Evolutionary conservation across 1,284 basidiomycete species (phyloP).

Genomic region (Ustilago cynodontis): DNA sequence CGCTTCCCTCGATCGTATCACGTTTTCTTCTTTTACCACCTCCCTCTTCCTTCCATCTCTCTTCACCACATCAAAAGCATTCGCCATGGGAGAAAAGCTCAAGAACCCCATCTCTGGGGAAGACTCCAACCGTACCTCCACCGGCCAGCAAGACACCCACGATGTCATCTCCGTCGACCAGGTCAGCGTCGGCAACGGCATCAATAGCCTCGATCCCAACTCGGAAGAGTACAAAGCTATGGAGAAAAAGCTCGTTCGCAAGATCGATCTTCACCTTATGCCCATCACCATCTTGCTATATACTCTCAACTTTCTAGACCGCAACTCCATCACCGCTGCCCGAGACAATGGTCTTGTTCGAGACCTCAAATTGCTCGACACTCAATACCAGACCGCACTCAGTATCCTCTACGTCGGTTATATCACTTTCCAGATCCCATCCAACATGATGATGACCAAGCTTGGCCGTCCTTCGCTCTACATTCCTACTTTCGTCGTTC

Average conservation of each 20-base stretch:
- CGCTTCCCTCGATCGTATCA: background rate
- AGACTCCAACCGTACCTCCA: background rate
- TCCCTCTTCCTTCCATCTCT: background rate
- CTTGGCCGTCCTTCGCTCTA: slow-evolving; percentile 64
- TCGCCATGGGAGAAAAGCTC: slow-evolving; percentile 22
- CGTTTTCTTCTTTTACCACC: background rate
- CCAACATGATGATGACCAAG: slow-evolving; percentile 67
- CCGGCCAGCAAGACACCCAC: slow-evolving; percentile 16
- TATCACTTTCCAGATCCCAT: slow-evolving; percentile 82
- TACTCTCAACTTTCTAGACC: slow-evolving; percentile 33
- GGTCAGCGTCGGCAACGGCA: slow-evolving; percentile 5
- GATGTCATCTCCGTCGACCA: slow-evolving; percentile 30
- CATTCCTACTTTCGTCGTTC: slow-evolving; percentile 51
- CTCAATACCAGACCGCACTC: slow-evolving; percentile 73
- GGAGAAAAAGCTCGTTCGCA: slow-evolving; percentile 48
- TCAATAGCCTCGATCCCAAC: slow-evolving; percentile 27
- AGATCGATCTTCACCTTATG: slow-evolving; percentile 48
- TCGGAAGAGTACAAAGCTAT: slow-evolving; percentile 38
- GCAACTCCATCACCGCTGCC: slow-evolving; percentile 36
- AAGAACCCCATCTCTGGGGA: background rate
- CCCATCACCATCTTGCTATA: slow-evolving; percentile 35
- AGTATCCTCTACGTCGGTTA: slow-evolving; percentile 84
- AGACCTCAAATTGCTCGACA: slow-evolving; percentile 64
- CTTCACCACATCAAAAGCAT: background rate
- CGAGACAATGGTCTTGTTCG: slow-evolving; percentile 50